Base-by-base conservation (phyloP, 2,329 filamentous ascomycete genomes). In the Arthrobotrys musiformis region DNA sequence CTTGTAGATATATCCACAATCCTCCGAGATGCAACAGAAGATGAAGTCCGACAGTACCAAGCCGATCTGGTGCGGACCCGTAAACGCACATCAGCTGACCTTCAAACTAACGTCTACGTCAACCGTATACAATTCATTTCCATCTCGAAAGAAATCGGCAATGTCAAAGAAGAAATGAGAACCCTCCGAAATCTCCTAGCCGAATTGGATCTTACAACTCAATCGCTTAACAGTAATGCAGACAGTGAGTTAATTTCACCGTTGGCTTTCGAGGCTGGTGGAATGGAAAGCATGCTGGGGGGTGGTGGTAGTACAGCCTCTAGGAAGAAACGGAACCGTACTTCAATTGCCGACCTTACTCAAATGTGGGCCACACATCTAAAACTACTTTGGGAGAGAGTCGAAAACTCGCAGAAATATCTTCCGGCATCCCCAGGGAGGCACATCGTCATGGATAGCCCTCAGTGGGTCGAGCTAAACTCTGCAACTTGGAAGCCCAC, bases 81-180 rank as follows among this genome's bases (percentile, higher is more conserved):
- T 84, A 88, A 88, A 79, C 89, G 92, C 69, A 93, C 93, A 7
- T 91, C 91, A 4, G 88, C 90, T 58, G 94, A 98, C 81, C 86
- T 99, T 22, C 94, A 98, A 84, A 93, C 96, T 82, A 98, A 94
- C 84, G 92, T 99, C 61, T 94, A 97, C 84, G 94, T 97, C 83
- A 99, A 99, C 84, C 90, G 95, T 58, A 97, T 93, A 0, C 95
- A 98, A 82, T 99, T 99, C 82, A 98, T 99, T 86, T 97, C 97
- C 84, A 98, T 99, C 84, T 97, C 94, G 83, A 97, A 98, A 84
- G 95, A 99, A 85, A 95, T 96, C 1, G 95, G 99, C 84, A 97
- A 97, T 85, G 89, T 99, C 72, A 98, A 98, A 85, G 89, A 90
- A 68, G 95, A 99, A 83, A 98, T 99, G 95, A 89, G 93, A 63